Evolutionary conservation across 352 stramenopile genomes (phyloP).

Genomic region (Globisporangium splendens): DNA sequence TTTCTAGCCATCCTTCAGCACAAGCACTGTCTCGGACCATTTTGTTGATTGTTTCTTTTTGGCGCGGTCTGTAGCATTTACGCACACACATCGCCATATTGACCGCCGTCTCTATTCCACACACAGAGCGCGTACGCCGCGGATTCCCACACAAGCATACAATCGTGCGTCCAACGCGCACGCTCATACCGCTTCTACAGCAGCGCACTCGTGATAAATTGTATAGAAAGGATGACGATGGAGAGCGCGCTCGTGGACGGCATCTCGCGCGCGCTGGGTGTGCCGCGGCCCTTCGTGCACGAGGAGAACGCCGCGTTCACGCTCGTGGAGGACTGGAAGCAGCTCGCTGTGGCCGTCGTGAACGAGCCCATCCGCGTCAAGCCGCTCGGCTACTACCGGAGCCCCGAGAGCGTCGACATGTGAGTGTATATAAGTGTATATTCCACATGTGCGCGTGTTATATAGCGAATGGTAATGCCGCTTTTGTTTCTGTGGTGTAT

Average conservation of each 20-base stretch:
- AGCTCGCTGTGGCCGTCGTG: slow-evolving; percentile 52
- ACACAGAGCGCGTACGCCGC: no score
- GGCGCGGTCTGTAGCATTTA: no score
- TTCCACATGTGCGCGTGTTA: not conserved
- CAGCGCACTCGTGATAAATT: no score
- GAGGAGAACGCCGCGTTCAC: slow-evolving; percentile 63
- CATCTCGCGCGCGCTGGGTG: slow-evolving; percentile 48
- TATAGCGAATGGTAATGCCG: not conserved
- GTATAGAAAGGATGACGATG: not conserved
- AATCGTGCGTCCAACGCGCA: no score
- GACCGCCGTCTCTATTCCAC: not conserved
- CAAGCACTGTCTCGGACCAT: no score
- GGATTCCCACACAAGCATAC: no score
- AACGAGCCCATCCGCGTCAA: slow-evolving; percentile 43
- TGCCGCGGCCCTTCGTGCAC: slow-evolving; percentile 59
- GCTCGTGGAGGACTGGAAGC: slow-evolving; percentile 56
- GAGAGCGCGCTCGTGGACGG: slow-evolving; percentile 34
- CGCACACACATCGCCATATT: not conserved
- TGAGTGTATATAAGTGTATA: slow-evolving; percentile 24
- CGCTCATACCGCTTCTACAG: not conserved
- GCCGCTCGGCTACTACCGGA: slow-evolving; percentile 78
- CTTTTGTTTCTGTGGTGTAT: not conserved
- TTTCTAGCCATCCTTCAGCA: no score
- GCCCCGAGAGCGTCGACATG: slow-evolving; percentile 77
- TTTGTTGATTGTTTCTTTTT: no score